phyloP scores from a whole-genome alignment of 805 yeast genomes.

The Brettanomyces sp. region DNA sequence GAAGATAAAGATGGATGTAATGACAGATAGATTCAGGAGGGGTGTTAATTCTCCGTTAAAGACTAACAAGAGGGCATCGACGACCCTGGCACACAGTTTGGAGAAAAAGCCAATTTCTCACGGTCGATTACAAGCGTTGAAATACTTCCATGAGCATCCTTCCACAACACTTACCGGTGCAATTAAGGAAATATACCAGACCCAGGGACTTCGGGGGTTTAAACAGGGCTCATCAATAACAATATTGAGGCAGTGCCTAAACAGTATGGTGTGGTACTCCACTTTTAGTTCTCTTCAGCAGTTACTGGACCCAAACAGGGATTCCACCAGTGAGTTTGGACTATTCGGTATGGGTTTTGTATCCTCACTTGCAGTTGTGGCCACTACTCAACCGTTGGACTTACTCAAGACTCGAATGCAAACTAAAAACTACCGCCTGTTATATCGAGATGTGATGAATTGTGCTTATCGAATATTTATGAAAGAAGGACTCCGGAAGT shows the following conservation, averaged over 20 bases:
- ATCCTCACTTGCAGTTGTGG: constrained; percentile 66
- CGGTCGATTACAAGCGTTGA: constrained; percentile 10
- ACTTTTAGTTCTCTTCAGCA: constrained; percentile 75
- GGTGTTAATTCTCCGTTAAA: neutral
- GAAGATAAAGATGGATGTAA: neutral
- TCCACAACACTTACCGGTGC: constrained; percentile 44
- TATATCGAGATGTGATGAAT: constrained; percentile 54
- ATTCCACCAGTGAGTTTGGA: constrained; percentile 31
- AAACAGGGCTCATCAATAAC: constrained; percentile 83
- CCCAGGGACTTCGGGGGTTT: constrained; percentile 71
- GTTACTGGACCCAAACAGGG: constrained; percentile 44
- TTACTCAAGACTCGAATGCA: constrained; percentile 83
- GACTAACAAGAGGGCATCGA: constrained; percentile 3
- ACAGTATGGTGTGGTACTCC: constrained; percentile 77
- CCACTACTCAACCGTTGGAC: constrained; percentile 81
- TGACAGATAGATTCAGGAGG: constrained; percentile 6
- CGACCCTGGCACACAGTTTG: constrained; percentile 1
- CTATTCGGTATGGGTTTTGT: constrained; percentile 40
- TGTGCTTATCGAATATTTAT: constrained; percentile 41
- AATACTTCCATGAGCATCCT: constrained; percentile 41
- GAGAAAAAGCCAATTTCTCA: constrained; percentile 9
- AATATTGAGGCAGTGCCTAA: constrained; percentile 64
- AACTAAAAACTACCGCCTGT: constrained; percentile 50
- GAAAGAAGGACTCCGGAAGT: constrained; percentile 34
- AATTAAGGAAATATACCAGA: constrained; percentile 53